Evolutionary conservation across 129 eudicot species (phyloP).

Genomic region (Sambucus nigra): DNA sequence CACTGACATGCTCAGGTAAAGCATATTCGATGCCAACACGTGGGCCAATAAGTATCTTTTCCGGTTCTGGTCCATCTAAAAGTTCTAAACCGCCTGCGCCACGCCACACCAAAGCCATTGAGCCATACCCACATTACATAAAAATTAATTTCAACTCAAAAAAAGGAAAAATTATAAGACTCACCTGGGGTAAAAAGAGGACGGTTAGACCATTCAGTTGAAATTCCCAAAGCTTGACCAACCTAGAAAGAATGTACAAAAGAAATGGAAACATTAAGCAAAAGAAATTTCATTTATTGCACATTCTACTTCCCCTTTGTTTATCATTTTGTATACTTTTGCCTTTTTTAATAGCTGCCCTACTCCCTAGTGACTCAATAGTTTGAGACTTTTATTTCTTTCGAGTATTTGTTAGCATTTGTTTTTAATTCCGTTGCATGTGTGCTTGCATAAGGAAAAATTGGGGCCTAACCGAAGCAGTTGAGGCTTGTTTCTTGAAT

Average conservation of each 20-base stretch:
- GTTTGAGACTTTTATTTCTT: too few relatives aligned
- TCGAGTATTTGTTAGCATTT: too few relatives aligned
- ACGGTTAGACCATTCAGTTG: constrained; percentile 83
- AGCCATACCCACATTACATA: not conserved
- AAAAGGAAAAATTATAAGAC: not conserved
- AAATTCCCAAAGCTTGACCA: constrained; percentile 81
- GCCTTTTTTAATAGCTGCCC: too few relatives aligned
- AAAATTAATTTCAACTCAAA: not conserved
- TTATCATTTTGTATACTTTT: too few relatives aligned
- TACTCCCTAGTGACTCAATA: too few relatives aligned
- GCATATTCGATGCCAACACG: constrained; percentile 95
- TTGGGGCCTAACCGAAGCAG: too few relatives aligned
- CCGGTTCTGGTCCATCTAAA: constrained; percentile 76
- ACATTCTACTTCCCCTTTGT: too few relatives aligned
- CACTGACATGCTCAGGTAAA: constrained; percentile 55
- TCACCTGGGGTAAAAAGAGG: constrained; percentile 72
- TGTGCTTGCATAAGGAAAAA: too few relatives aligned
- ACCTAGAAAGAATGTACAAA: constrained; percentile 27
- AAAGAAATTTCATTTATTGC: too few relatives aligned
- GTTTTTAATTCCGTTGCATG: too few relatives aligned
- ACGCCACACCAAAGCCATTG: not conserved
- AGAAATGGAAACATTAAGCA: not conserved
- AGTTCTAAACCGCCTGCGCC: constrained; percentile 75
- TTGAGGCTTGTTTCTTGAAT: too few relatives aligned
- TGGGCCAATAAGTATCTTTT: constrained; percentile 60